A percentile compares a stretch with the other conserved stretches of the same genome.
Conservation (phyloP, 1,284 basidiomycete species). For the Cutaneotrichosporon curvatum region DNA sequence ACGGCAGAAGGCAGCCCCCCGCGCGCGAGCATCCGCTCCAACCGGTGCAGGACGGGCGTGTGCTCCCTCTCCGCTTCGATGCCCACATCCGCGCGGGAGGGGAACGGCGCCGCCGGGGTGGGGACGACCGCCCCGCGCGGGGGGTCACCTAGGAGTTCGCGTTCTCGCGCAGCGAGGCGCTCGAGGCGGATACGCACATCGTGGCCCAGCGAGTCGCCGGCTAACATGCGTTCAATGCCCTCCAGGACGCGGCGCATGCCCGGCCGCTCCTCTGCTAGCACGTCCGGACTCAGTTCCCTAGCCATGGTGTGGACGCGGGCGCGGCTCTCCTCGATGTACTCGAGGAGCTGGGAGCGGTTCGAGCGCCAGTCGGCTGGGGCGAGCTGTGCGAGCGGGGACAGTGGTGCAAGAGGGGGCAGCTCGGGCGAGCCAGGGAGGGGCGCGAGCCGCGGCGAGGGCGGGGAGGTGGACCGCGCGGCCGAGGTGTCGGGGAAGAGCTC, state of each 20-base stretch:
- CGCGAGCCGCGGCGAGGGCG: not conserved
- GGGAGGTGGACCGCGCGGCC: too few relatives aligned
- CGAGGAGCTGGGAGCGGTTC: constrained; percentile 6
- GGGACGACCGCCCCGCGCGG: not conserved
- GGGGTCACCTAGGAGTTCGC: constrained; percentile 3
- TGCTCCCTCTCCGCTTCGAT: too few relatives aligned
- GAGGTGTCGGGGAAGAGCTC: too few relatives aligned
- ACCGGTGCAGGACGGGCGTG: too few relatives aligned
- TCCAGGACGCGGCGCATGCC: constrained; percentile 6
- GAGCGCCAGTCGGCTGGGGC: not conserved
- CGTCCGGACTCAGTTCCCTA: not conserved
- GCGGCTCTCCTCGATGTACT: constrained; percentile 7
- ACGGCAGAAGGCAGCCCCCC: not conserved
- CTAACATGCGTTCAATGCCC: constrained; percentile 9
- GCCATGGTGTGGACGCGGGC: constrained; percentile 2
- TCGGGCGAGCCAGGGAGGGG: not conserved
- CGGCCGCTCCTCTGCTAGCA: not conserved
- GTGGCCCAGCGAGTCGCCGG: not conserved
- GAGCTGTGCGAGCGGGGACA: not conserved
- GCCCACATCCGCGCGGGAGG: not conserved
- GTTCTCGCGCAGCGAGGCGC: constrained; percentile 4
- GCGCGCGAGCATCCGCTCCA: not conserved
- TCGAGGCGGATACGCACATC: constrained; percentile 8
- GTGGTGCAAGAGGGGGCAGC: not conserved
- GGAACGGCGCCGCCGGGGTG: not conserved